These are phyloP conservation scores for Pleurotus platypus DNA, from an alignment of 768 basidiomycete genomes.

Conservation along the genomic window DNA sequence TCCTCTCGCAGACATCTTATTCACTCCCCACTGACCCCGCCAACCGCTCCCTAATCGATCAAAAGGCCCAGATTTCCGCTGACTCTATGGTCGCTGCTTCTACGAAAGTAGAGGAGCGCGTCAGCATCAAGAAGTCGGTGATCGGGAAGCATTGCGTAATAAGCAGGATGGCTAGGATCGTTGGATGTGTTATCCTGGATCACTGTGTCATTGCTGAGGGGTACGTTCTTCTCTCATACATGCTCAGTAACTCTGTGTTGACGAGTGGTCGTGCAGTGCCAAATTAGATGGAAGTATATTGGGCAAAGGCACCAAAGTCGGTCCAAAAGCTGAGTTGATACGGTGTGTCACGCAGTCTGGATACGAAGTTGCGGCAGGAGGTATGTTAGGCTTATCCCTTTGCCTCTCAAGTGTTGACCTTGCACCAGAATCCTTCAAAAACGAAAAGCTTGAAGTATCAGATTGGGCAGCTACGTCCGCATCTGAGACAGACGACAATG, in stretches of 20 bases:
- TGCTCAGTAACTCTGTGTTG: background rate
- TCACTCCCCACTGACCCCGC: conserved; percentile 57
- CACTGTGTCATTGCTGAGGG: conserved; percentile 88
- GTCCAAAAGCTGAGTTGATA: conserved; percentile 62
- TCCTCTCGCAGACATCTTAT: conserved; percentile 49
- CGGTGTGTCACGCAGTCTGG: conserved; percentile 75
- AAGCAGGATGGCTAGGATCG: conserved; percentile 80
- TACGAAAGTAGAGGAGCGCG: conserved; percentile 76
- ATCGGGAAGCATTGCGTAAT: conserved; percentile 83
- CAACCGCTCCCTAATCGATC: conserved; percentile 67
- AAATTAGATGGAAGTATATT: conserved; percentile 77
- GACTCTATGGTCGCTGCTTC: conserved; percentile 83
- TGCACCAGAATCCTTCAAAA: conserved; percentile 45
- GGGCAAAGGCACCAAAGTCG: conserved; percentile 71
- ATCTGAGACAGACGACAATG: conserved; percentile 8
- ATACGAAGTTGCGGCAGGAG: conserved; percentile 65
- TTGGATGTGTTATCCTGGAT: conserved; percentile 80
- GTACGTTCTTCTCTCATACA: conserved; percentile 36
- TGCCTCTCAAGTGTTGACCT: background rate
- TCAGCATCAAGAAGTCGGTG: conserved; percentile 75
- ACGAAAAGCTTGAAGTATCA: conserved; percentile 32
- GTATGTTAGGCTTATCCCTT: conserved; percentile 28
- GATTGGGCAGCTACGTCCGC: conserved; percentile 32
- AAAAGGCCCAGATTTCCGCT: conserved; percentile 77
- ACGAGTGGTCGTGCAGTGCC: conserved; percentile 39